Evolutionary conservation across 169 alveolate species (phyloP).

Genomic region (Plasmodium coatneyi): DNA sequence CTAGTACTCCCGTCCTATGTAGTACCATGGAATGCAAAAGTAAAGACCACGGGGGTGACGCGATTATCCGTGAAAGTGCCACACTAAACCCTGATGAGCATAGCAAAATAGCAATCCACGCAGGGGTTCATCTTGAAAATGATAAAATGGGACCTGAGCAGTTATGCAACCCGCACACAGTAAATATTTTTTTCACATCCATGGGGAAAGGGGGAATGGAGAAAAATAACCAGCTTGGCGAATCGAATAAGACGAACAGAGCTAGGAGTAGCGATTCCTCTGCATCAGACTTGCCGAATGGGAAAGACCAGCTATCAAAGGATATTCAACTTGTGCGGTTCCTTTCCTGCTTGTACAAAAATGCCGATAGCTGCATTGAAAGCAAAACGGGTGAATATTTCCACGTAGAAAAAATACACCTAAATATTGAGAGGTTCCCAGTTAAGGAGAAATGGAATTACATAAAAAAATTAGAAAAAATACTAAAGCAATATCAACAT

Average conservation of each 20-base stretch:
- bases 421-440: slow-evolving; percentile 61
- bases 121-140: not conserved
- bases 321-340: not conserved
- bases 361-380: slow-evolving; percentile 20
- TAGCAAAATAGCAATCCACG: not conserved
- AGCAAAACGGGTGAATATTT: slow-evolving; percentile 47
- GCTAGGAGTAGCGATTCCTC: not conserved
- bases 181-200: not conserved
- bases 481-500: slow-evolving; percentile 72
- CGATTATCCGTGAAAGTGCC: not conserved
- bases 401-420: slow-evolving; percentile 68
- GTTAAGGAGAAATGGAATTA: slow-evolving; percentile 69
- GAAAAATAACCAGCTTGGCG: not conserved
- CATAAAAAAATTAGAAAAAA: slow-evolving; percentile 63
- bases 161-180: not conserved
- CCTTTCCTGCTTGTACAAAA: not conserved
- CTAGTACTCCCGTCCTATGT: not conserved
- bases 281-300: not conserved
- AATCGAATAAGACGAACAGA: not conserved
- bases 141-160: not conserved
- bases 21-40: not conserved
- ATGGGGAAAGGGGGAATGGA: not conserved
- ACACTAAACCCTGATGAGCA: not conserved
- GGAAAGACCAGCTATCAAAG: not conserved
- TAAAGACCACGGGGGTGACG: not conserved